Percentiles rank a stretch among this genome's conserved stretches.
phyloP scores from a whole-genome alignment of 1,284 basidiomycete species.

The Quambalaria eucalypti region DNA sequence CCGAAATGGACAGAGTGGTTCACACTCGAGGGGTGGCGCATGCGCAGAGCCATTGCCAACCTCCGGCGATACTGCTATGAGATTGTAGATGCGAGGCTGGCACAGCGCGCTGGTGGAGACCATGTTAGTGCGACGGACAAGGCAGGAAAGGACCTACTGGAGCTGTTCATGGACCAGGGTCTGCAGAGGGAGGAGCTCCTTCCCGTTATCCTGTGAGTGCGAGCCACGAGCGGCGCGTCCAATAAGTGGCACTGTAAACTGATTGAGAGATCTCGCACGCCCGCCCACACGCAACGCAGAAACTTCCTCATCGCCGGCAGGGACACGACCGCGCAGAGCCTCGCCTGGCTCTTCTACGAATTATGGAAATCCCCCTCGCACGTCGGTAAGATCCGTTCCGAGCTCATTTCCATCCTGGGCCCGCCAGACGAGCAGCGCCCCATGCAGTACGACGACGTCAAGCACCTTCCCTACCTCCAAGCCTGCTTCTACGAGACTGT shows the following conservation, averaged over 20 bases:
- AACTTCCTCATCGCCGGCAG: slow-evolving; percentile 39
- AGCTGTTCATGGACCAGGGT: slow-evolving; percentile 33
- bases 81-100: not conserved
- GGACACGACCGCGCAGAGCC: slow-evolving; percentile 26
- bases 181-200: slow-evolving; percentile 26
- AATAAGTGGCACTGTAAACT: too few relatives aligned
- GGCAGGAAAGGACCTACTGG: slow-evolving; percentile 33
- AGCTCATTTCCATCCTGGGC: slow-evolving; percentile 16
- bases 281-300: too few relatives aligned
- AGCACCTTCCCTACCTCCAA: slow-evolving; percentile 27
- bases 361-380: slow-evolving; percentile 18
- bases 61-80: not conserved
- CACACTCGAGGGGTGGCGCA: not conserved
- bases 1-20: slow-evolving; percentile 19
- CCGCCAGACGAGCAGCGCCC: slow-evolving; percentile 11
- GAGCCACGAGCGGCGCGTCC: too few relatives aligned
- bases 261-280: too few relatives aligned
- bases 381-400: slow-evolving; percentile 21
- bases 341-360: slow-evolving; percentile 34
- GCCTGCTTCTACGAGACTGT: slow-evolving; percentile 30
- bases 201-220: slow-evolving; percentile 21
- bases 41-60: not conserved
- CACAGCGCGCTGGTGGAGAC: not conserved
- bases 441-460: slow-evolving; percentile 25
- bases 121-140: slow-evolving; percentile 7